phyloP scores from a whole-genome alignment of 2,329 filamentous ascomycete species.

The Tolypocladium pustulatum region DNA sequence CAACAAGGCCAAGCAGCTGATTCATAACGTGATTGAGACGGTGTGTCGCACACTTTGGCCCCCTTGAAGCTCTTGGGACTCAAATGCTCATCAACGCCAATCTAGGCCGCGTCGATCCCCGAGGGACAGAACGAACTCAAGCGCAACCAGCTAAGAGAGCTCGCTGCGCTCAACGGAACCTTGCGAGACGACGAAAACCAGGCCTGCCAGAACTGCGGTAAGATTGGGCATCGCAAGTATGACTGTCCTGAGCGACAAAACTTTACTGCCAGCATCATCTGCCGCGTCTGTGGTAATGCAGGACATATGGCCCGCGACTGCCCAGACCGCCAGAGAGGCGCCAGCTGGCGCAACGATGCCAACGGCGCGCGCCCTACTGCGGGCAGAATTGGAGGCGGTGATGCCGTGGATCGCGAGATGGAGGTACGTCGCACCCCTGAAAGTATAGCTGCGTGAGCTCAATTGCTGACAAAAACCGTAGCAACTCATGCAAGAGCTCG shows the following conservation, averaged over 20 bases:
- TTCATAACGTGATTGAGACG: slow-evolving; percentile 98
- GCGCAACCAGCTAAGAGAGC: slow-evolving; percentile 94
- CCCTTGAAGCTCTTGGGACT: background rate
- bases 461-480: slow-evolving; percentile 34
- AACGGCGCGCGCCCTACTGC: slow-evolving; percentile 43
- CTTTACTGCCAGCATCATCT: slow-evolving; percentile 98
- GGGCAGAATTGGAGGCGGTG: slow-evolving; percentile 62
- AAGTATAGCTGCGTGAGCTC: background rate
- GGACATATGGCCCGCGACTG: slow-evolving; percentile 98
- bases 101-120: slow-evolving; percentile 88
- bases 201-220: slow-evolving; percentile 97
- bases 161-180: slow-evolving; percentile 96
- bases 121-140: slow-evolving; percentile 99
- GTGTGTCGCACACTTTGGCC: slow-evolving; percentile 41
- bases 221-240: slow-evolving; percentile 98
- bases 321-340: slow-evolving; percentile 83
- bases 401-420: slow-evolving; percentile 87
- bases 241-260: slow-evolving; percentile 97
- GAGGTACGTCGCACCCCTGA: slow-evolving; percentile 51
- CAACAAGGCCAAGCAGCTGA: slow-evolving; percentile 96
- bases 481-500: slow-evolving; percentile 97
- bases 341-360: slow-evolving; percentile 76
- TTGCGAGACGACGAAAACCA: slow-evolving; percentile 98
- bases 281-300: slow-evolving; percentile 93
- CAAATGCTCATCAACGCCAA: slow-evolving; percentile 12